phyloP scores from a whole-genome alignment of 2,329 filamentous ascomycete species.

The Diaporthe australafricana region DNA sequence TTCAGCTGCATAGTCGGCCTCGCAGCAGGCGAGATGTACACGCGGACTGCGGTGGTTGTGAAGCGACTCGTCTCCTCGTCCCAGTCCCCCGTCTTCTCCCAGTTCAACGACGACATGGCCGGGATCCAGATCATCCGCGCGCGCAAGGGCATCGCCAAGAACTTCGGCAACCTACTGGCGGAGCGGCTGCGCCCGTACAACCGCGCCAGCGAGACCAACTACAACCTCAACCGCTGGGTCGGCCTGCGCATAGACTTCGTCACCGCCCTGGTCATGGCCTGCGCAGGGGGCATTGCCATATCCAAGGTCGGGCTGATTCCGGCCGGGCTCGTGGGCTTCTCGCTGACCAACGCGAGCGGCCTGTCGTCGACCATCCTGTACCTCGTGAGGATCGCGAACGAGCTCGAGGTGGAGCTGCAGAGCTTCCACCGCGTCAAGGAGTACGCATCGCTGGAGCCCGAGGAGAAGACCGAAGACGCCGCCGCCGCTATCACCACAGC shows the following conservation, averaged over 20 bases:
- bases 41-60: constrained; percentile 54
- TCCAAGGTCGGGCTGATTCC: constrained; percentile 58
- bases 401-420: constrained; percentile 68
- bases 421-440: constrained; percentile 52
- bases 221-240: constrained; percentile 70
- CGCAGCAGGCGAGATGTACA: constrained; percentile 57
- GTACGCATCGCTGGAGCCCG: constrained; percentile 45
- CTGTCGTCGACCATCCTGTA: constrained; percentile 63
- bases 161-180: constrained; percentile 62
- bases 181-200: constrained; percentile 60
- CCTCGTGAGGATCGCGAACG: constrained; percentile 65
- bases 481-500: background rate
- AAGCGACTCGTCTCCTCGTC: constrained; percentile 54
- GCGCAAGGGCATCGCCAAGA: constrained; percentile 58
- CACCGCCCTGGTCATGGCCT: constrained; percentile 62
- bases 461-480: constrained; percentile 40
- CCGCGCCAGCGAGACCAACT: constrained; percentile 60
- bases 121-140: constrained; percentile 57
- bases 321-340: constrained; percentile 67
- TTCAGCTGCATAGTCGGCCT: constrained; percentile 52
- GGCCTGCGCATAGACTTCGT: constrained; percentile 65
- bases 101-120: constrained; percentile 57
- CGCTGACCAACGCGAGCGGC: constrained; percentile 66
- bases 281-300: constrained; percentile 64
- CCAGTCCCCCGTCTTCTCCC: constrained; percentile 66